Conservation (phyloP, 2,329 filamentous ascomycete genomes). For the Davidsoniella australis region DNA sequence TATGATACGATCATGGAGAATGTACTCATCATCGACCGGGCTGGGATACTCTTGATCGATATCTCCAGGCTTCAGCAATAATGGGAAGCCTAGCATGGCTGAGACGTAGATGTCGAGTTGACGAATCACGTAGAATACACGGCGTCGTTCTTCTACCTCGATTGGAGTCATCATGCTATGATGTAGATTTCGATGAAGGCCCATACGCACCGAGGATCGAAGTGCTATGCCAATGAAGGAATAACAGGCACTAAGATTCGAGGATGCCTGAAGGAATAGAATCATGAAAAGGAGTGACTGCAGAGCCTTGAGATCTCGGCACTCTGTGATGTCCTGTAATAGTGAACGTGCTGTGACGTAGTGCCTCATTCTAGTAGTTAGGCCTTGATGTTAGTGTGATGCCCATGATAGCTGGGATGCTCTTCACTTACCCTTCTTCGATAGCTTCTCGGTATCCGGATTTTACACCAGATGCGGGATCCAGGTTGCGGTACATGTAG, state of each 20-base stretch:
- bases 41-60: slow-evolving; percentile 48
- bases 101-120: slow-evolving; percentile 58
- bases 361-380: slow-evolving; percentile 46
- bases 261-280: slow-evolving; percentile 63
- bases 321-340: slow-evolving; percentile 48
- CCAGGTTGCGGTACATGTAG: slow-evolving; percentile 49
- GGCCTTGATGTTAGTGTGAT: neutral
- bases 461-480: slow-evolving; percentile 31
- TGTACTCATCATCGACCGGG: slow-evolving; percentile 51
- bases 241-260: slow-evolving; percentile 64
- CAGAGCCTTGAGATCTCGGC: slow-evolving; percentile 55
- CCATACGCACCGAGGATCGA: slow-evolving; percentile 58
- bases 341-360: slow-evolving; percentile 51
- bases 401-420: neutral
- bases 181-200: slow-evolving; percentile 56
- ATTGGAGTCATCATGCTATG: slow-evolving; percentile 45
- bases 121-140: slow-evolving; percentile 50
- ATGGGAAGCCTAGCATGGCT: slow-evolving; percentile 47
- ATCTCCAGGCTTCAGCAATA: slow-evolving; percentile 45
- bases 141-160: slow-evolving; percentile 44
- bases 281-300: slow-evolving; percentile 68
- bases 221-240: slow-evolving; percentile 65
- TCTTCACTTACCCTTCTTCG: slow-evolving; percentile 36
- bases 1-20: slow-evolving; percentile 39
- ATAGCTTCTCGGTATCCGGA: slow-evolving; percentile 32